Conservation (phyloP, 306 rosid species). For the Pyrus communis region DNA sequence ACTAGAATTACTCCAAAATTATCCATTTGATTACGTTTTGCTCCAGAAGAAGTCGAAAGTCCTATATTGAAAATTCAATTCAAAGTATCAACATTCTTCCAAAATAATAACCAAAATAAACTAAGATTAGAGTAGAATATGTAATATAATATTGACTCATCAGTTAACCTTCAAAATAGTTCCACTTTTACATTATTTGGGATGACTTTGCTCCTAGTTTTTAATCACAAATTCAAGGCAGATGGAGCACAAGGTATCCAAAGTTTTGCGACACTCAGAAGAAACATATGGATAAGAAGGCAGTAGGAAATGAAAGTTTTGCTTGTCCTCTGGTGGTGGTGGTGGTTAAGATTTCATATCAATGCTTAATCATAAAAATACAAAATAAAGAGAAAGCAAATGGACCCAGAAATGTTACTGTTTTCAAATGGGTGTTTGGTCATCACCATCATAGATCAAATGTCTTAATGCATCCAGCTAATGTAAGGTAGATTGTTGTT, state of each 20-base stretch:
- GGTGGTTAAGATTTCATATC: slow-evolving; percentile 49
- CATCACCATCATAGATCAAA: slow-evolving; percentile 33
- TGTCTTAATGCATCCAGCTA: slow-evolving; percentile 41
- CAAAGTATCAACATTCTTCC: too few relatives aligned
- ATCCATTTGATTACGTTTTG: too few relatives aligned
- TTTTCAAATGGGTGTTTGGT: slow-evolving; percentile 22
- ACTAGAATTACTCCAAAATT: too few relatives aligned
- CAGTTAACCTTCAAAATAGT: neutral
- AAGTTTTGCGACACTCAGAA: neutral
- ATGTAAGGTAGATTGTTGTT: slow-evolving; percentile 20
- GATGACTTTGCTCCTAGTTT: neutral
- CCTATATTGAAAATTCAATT: too few relatives aligned
- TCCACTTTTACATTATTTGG: neutral
- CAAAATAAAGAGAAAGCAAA: neutral
- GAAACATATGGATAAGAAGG: neutral
- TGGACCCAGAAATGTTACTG: slow-evolving; percentile 31
- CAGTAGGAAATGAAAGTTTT: slow-evolving; percentile 6
- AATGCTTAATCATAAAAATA: slow-evolving; percentile 3
- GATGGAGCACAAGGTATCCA: neutral
- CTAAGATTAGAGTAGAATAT: too few relatives aligned
- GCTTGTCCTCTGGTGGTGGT: slow-evolving; percentile 22
- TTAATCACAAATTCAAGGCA: neutral
- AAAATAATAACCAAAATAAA: too few relatives aligned
- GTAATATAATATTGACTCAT: too few relatives aligned
- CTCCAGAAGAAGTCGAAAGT: too few relatives aligned